Evolutionary conservation across 1,139 yeast genomes (phyloP).

Genomic region (Sugiyamaella xylanicola): DNA sequence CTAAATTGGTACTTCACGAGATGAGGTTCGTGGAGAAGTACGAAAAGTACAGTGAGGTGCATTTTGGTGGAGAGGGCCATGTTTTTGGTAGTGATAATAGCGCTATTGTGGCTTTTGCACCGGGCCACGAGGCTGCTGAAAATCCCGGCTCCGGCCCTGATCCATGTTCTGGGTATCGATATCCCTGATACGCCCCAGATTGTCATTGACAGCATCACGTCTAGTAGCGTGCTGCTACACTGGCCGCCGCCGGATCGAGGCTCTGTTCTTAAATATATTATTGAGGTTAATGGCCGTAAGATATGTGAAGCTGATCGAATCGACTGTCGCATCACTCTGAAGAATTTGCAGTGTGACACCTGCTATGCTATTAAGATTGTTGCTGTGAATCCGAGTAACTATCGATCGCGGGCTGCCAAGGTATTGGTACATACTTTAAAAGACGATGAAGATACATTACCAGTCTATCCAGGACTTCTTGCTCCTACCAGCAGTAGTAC

Average conservation of each 20-base stretch:
- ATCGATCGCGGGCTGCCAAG: conserved; percentile 38
- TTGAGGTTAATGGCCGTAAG: conserved; percentile 53
- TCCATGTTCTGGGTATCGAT: conserved; percentile 53
- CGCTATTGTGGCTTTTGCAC: conserved; percentile 54
- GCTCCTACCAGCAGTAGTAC: conserved; percentile 4
- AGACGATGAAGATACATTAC: conserved; percentile 16
- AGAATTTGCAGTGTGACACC: conserved; percentile 50
- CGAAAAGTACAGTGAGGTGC: too few species aligned
- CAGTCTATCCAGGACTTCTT: conserved; percentile 14
- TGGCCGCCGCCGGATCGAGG: conserved; percentile 52
- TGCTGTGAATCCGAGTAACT: conserved; percentile 48
- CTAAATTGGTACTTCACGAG: background rate
- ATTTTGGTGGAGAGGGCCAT: conserved; percentile 4
- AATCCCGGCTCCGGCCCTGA: conserved; percentile 54
- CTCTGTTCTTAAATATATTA: conserved; percentile 45
- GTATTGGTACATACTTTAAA: conserved; percentile 36
- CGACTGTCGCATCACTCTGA: conserved; percentile 44
- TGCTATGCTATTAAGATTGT: conserved; percentile 59
- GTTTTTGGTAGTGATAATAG: conserved; percentile 38
- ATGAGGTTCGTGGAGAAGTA: background rate
- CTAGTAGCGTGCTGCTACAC: conserved; percentile 53
- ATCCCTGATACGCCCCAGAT: conserved; percentile 61
- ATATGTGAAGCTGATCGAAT: conserved; percentile 45
- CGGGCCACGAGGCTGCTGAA: conserved; percentile 48
- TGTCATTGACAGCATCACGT: conserved; percentile 57